Evolutionary conservation across 2,329 filamentous ascomycete genomes (phyloP).

Genomic region (Xylaria sp.): DNA sequence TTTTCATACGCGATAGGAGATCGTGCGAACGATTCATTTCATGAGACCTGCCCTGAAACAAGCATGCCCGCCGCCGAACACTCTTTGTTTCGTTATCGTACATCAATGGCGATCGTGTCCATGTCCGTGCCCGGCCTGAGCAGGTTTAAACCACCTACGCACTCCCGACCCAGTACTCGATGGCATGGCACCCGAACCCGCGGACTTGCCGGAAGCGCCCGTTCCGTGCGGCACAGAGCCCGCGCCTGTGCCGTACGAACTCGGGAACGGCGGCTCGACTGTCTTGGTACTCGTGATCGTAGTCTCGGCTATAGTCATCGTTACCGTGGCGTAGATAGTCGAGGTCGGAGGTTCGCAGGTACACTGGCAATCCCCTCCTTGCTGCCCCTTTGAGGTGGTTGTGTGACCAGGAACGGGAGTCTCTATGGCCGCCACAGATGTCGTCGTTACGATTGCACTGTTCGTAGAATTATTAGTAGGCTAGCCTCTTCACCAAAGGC

Average conservation of each 20-base stretch:
- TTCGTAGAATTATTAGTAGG: slow-evolving; percentile 25
- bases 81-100: neutral
- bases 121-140: slow-evolving; percentile 23
- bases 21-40: neutral
- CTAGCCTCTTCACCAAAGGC: neutral
- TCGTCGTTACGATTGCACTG: neutral
- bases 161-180: slow-evolving; percentile 21
- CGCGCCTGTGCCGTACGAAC: slow-evolving; percentile 27
- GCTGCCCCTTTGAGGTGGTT: no score
- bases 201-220: no score
- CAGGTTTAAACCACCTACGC: slow-evolving; percentile 36
- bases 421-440: neutral
- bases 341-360: slow-evolving; percentile 33
- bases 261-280: slow-evolving; percentile 38
- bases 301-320: slow-evolving; percentile 25
- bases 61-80: neutral
- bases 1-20: neutral
- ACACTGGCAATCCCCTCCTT: slow-evolving; percentile 13
- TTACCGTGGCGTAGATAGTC: slow-evolving; percentile 37
- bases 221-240: slow-evolving; percentile 17
- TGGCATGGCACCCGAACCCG: no score
- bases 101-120: slow-evolving; percentile 25
- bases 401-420: slow-evolving; percentile 1
- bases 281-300: slow-evolving; percentile 35
- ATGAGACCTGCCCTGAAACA: neutral